These are phyloP conservation scores for Fragilaria radians DNA, from an alignment of 108 stramenopile species.

Conservation along the genomic window DNA sequence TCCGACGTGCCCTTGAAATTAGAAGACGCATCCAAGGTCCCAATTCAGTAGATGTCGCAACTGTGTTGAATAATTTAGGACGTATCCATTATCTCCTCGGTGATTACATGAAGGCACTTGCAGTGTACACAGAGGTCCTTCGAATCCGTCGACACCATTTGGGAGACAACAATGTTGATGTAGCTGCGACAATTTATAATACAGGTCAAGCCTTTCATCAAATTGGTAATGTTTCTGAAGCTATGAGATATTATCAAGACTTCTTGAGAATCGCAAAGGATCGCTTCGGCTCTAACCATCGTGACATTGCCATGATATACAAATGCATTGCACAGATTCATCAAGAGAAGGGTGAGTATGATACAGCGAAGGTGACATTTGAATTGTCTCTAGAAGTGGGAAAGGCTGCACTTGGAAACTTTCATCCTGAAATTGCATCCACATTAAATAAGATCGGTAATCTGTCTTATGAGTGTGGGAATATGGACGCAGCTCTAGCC, in stretches of 20 bases:
- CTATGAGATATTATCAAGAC: constrained; percentile 39
- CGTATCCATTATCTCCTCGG: constrained; percentile 43
- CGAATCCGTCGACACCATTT: constrained; percentile 31
- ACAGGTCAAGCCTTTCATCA: constrained; percentile 62
- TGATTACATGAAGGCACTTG: constrained; percentile 45
- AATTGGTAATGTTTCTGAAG: constrained; percentile 28
- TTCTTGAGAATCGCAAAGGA: constrained; percentile 38
- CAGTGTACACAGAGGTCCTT: constrained; percentile 36
- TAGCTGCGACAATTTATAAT: constrained; percentile 66
- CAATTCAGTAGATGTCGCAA: constrained; percentile 24
- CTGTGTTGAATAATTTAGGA: constrained; percentile 65
- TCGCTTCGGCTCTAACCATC: constrained; percentile 30
- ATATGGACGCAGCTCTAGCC: constrained; percentile 41
- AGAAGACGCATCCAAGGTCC: constrained; percentile 17
- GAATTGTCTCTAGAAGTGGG: constrained; percentile 23
- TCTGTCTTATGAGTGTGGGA: constrained; percentile 47
- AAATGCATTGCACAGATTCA: constrained; percentile 63
- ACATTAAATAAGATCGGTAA: constrained; percentile 72
- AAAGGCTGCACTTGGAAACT: constrained; percentile 26
- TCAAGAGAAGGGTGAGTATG: constrained; percentile 31
- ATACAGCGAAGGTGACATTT: constrained; percentile 34
- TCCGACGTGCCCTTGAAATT: constrained; percentile 26
- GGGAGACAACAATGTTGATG: constrained; percentile 36
- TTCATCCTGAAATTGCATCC: constrained; percentile 57
- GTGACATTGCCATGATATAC: constrained; percentile 45